These are phyloP conservation scores for Penicillium sp. DNA, from an alignment of 2,329 filamentous ascomycete species.

Conservation along the genomic window DNA sequence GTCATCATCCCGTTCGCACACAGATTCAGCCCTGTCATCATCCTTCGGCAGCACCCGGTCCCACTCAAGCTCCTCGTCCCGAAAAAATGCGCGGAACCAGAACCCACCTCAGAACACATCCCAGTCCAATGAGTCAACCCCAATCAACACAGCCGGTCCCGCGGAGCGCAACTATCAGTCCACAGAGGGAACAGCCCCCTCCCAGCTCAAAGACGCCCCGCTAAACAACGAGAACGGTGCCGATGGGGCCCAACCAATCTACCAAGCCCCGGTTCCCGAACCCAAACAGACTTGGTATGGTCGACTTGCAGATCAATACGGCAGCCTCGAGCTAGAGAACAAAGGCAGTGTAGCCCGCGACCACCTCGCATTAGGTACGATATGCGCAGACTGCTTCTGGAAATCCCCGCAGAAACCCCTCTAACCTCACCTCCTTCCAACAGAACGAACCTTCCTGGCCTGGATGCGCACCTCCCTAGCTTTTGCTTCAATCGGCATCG, in stretches of 20 bases:
- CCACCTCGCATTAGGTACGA: slow-evolving; percentile 54
- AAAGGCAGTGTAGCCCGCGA: slow-evolving; percentile 59
- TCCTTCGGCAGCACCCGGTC: slow-evolving; percentile 19
- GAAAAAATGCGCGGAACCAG: slow-evolving; percentile 13
- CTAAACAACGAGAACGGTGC: not conserved
- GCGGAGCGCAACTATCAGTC: slow-evolving; percentile 28
- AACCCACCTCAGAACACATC: slow-evolving; percentile 10
- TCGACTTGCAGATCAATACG: slow-evolving; percentile 49
- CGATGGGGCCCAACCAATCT: slow-evolving; percentile 4
- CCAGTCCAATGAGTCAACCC: slow-evolving; percentile 25
- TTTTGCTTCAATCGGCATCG: slow-evolving; percentile 58
- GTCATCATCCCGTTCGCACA: slow-evolving; percentile 17
- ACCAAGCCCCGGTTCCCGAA: slow-evolving; percentile 9
- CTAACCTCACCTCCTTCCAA: slow-evolving; percentile 3
- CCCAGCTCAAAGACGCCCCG: not conserved
- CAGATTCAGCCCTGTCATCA: slow-evolving; percentile 20
- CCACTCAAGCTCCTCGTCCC: slow-evolving; percentile 18
- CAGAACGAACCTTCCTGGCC: slow-evolving; percentile 60
- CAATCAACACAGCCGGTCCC: slow-evolving; percentile 22
- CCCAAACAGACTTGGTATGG: slow-evolving; percentile 39
- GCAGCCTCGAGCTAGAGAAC: slow-evolving; percentile 56
- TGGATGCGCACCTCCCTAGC: slow-evolving; percentile 59
- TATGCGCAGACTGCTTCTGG: not conserved
- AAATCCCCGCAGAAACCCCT: not conserved
- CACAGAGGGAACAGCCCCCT: slow-evolving; percentile 13